These are phyloP conservation scores for Chlorencoelia australis DNA, from an alignment of 2,329 filamentous ascomycete species.

Conservation along the genomic window DNA sequence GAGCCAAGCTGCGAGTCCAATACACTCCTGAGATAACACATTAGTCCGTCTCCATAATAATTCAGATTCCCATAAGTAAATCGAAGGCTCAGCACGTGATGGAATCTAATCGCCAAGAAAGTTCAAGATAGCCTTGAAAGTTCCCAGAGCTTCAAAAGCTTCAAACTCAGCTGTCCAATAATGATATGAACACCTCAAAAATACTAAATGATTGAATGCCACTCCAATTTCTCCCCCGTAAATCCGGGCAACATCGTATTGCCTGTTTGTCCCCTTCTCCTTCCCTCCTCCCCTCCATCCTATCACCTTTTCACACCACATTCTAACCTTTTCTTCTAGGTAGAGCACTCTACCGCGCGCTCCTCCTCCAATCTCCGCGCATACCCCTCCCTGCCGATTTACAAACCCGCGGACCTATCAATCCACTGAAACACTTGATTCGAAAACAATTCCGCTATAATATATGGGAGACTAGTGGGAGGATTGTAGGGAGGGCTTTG, in stretches of 20 bases:
- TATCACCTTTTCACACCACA: neutral
- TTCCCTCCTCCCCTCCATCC: neutral
- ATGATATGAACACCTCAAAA: too few relatives aligned
- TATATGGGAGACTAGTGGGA: slow-evolving; percentile 43
- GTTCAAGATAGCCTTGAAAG: too few relatives aligned
- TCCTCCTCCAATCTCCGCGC: slow-evolving; percentile 47
- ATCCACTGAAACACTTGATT: slow-evolving; percentile 46
- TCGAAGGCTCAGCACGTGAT: too few relatives aligned
- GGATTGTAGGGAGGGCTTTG: slow-evolving; percentile 52
- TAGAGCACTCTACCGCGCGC: slow-evolving; percentile 62
- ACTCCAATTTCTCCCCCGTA: slow-evolving; percentile 33
- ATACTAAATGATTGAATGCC: too few relatives aligned
- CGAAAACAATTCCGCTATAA: slow-evolving; percentile 54
- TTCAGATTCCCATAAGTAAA: too few relatives aligned
- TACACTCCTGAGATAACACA: too few relatives aligned
- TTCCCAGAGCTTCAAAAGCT: too few relatives aligned
- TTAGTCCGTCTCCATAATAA: too few relatives aligned
- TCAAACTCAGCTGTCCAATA: too few relatives aligned
- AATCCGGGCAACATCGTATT: slow-evolving; percentile 39
- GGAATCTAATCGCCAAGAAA: too few relatives aligned
- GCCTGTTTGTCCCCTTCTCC: slow-evolving; percentile 32
- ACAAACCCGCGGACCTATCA: slow-evolving; percentile 20
- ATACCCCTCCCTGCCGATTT: slow-evolving; percentile 43
- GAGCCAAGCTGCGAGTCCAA: too few relatives aligned
- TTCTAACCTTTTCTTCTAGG: slow-evolving; percentile 32